Evolutionary conservation across 2,329 filamentous ascomycete species (phyloP).

Genomic region (Aspergillus sp.): DNA sequence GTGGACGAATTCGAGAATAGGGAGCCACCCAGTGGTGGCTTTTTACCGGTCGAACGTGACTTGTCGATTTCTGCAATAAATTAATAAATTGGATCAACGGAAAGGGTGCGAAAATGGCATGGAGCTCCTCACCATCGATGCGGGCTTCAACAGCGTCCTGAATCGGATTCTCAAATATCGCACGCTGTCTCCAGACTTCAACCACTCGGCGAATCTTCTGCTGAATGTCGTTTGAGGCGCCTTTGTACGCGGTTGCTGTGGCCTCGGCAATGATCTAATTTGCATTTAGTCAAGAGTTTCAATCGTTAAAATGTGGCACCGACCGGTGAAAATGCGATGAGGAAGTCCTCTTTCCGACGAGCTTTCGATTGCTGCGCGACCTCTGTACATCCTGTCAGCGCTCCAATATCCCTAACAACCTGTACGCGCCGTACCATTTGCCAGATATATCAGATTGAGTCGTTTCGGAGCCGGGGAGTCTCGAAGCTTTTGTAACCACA

Average conservation of each 20-base stretch:
- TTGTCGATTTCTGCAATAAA: constrained; percentile 51
- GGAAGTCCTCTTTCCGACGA: constrained; percentile 85
- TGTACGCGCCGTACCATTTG: constrained; percentile 64
- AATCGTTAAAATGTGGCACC: constrained; percentile 11
- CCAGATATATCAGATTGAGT: constrained; percentile 87
- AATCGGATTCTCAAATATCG: constrained; percentile 77
- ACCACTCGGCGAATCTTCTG: constrained; percentile 82
- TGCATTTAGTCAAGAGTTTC: constrained; percentile 15
- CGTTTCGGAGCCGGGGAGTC: constrained; percentile 82
- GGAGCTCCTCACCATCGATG: constrained; percentile 62
- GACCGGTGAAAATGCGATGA: constrained; percentile 80
- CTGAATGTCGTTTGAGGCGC: constrained; percentile 79
- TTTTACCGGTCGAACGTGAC: constrained; percentile 47
- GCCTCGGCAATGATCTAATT: constrained; percentile 76
- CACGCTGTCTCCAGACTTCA: constrained; percentile 86
- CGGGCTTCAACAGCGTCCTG: constrained; percentile 75
- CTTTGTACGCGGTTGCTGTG: constrained; percentile 85
- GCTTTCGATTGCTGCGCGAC: constrained; percentile 95
- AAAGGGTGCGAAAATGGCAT: neutral
- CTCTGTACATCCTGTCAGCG: constrained; percentile 52
- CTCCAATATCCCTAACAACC: neutral
- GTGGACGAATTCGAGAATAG: constrained; percentile 60
- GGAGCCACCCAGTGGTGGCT: constrained; percentile 60
- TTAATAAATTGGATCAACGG: constrained; percentile 4
- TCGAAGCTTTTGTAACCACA: constrained; percentile 87